These are phyloP conservation scores for Silene conica DNA, from an alignment of 148 eudicot genomes.

Conservation along the genomic window DNA sequence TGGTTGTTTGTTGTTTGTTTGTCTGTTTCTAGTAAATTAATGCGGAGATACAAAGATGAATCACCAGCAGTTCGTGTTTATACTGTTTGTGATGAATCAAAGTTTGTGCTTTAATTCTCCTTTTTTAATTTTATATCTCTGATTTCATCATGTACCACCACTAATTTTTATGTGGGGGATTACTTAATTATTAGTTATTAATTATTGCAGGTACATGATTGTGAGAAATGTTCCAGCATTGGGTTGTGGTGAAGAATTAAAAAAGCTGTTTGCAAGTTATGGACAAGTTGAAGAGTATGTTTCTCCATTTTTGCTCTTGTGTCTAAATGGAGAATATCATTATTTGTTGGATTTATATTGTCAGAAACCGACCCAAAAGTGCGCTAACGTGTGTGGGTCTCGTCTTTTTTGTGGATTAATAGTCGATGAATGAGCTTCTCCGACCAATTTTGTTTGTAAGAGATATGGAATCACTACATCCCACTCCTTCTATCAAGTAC, in stretches of 20 bases:
- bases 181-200: not conserved
- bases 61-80: slow-evolving; percentile 75
- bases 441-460: no score
- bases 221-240: slow-evolving; percentile 86
- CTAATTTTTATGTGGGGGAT: not conserved
- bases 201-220: slow-evolving; percentile 56
- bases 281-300: slow-evolving; percentile 84
- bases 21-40: not conserved
- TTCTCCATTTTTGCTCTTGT: not conserved
- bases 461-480: no score
- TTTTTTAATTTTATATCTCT: not conserved
- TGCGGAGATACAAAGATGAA: slow-evolving; percentile 67
- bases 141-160: not conserved
- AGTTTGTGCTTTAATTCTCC: slow-evolving; percentile 32
- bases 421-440: no score
- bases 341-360: not conserved
- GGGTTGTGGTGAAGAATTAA: slow-evolving; percentile 83
- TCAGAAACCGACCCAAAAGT: no score
- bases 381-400: no score
- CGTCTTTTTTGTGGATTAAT: no score
- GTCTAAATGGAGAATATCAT: not conserved
- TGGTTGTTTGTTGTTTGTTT: no score
- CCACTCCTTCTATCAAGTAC: no score
- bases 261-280: slow-evolving; percentile 58
- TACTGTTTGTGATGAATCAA: slow-evolving; percentile 94